Evolutionary conservation across 1,284 basidiomycete genomes (phyloP).

Genomic region (Ustilago curta): DNA sequence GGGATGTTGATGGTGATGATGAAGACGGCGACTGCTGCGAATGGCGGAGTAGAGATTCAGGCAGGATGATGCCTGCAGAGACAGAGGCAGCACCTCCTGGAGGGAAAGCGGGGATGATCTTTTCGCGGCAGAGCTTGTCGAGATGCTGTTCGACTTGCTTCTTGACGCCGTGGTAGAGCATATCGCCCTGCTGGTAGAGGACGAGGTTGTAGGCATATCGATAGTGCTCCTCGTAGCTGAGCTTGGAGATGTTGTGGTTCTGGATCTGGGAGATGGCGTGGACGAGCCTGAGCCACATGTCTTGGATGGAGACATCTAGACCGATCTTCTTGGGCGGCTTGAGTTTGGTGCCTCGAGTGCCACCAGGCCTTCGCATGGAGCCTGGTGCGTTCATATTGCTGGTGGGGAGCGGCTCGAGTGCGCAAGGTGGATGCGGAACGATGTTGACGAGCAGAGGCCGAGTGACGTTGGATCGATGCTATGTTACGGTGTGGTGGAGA

Average conservation of each 20-base stretch:
- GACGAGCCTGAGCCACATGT: slow-evolving; percentile 78
- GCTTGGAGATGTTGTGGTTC: slow-evolving; percentile 88
- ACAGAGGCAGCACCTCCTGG: slow-evolving; percentile 70
- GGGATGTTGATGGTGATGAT: slow-evolving; percentile 23
- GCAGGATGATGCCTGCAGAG: slow-evolving; percentile 50
- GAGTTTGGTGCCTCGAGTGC: slow-evolving; percentile 44
- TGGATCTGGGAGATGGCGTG: slow-evolving; percentile 94
- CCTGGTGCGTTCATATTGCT: slow-evolving; percentile 45
- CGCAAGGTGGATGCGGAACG: too few species aligned
- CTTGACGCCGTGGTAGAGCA: slow-evolving; percentile 88
- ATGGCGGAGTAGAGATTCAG: slow-evolving; percentile 72
- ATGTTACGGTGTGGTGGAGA: neutral
- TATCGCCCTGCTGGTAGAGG: slow-evolving; percentile 79
- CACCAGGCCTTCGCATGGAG: slow-evolving; percentile 48
- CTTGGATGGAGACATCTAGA: slow-evolving; percentile 58
- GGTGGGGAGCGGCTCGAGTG: neutral
- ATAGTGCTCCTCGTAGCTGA: slow-evolving; percentile 97
- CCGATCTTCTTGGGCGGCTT: slow-evolving; percentile 61
- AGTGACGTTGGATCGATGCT: neutral
- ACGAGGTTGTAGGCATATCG: slow-evolving; percentile 66
- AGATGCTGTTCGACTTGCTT: slow-evolving; percentile 85
- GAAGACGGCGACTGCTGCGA: slow-evolving; percentile 30
- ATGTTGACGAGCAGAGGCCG: too few species aligned
- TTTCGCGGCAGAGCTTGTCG: slow-evolving; percentile 79
- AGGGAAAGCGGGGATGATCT: slow-evolving; percentile 86